Base-by-base conservation (phyloP, 192 early-diverging fungal species). In the Backusella parvicylindrica region DNA sequence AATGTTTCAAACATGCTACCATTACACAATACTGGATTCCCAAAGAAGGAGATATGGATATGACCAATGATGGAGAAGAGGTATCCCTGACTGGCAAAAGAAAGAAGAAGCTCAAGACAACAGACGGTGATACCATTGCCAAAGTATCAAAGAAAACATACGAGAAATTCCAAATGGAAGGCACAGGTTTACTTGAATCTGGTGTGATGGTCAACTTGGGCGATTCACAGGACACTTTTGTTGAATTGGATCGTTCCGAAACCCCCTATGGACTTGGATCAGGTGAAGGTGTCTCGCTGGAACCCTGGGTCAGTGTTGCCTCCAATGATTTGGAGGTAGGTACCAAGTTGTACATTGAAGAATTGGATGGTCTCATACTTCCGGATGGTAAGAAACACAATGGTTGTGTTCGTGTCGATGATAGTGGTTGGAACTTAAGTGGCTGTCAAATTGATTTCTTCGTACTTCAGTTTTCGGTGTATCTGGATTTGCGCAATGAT, bases 401-500 rank as follows among this genome's bases (percentile, higher is more conserved):
- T 68, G 84, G 84, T 11, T 85, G 84, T 68, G 76, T 82, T 6
- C 67, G 74, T 21, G 81, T 81, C 1, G 84, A 83, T 75, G 84
- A 85, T 67, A 3, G 36, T 53, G 79, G 82, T 0, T 79, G 75
- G 74, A 78, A 69, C 6, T 73, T 82, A 30, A 13, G n/a, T 56
- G 68, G 53, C 26, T 82, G 80, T 71, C 80, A 82, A 43, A 28
- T 82, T 18, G 80, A 82, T 60, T 77, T 78, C 70, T 82, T 78
- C 64, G 74, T 77, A 9, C 37, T 77, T 9, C 68, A 74, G 30
- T 79, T 64, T 23, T 38, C 67, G 0, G 60, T 70, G 0, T 79
- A 79, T 38, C 6, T 56, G 11, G 12, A 21, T n/a, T 23, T 79
- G 30, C 40, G 40, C 23, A 33, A 65, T n/a, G 26, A n/a, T 0